phyloP scores from a whole-genome alignment of 2,329 filamentous ascomycete species.

The Cadophora gregata region DNA sequence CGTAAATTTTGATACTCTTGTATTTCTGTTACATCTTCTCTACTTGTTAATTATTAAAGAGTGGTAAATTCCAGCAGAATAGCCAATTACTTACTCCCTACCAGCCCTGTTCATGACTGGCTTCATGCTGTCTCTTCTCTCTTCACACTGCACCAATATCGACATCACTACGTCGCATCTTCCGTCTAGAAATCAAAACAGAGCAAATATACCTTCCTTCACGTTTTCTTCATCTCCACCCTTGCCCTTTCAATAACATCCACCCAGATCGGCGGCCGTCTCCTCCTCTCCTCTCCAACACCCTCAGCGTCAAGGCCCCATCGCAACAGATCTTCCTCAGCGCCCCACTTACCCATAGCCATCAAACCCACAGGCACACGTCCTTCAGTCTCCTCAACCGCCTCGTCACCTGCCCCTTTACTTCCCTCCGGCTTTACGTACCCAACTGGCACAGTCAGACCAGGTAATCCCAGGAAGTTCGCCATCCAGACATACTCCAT shows the following conservation, averaged over 20 bases:
- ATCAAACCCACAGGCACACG: slow-evolving; percentile 64
- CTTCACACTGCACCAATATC: neutral
- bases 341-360: slow-evolving; percentile 70
- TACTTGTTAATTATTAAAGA: neutral
- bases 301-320: slow-evolving; percentile 63
- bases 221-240: slow-evolving; percentile 26
- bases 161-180: neutral
- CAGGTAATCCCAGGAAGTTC: slow-evolving; percentile 80
- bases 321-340: slow-evolving; percentile 64
- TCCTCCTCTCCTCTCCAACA: slow-evolving; percentile 24
- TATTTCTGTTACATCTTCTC: neutral
- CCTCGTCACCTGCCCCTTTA: slow-evolving; percentile 29
- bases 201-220: neutral
- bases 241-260: slow-evolving; percentile 32
- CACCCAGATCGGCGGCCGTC: slow-evolving; percentile 31
- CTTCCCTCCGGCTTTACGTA: slow-evolving; percentile 54
- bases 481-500: slow-evolving; percentile 89
- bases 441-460: slow-evolving; percentile 74
- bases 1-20: neutral
- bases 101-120: neutral
- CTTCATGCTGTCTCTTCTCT: neutral
- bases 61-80: neutral
- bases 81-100: neutral
- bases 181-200: neutral
- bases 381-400: slow-evolving; percentile 51